Conservation (phyloP, 108 stramenopile species). For the Nitzschia sp. region DNA sequence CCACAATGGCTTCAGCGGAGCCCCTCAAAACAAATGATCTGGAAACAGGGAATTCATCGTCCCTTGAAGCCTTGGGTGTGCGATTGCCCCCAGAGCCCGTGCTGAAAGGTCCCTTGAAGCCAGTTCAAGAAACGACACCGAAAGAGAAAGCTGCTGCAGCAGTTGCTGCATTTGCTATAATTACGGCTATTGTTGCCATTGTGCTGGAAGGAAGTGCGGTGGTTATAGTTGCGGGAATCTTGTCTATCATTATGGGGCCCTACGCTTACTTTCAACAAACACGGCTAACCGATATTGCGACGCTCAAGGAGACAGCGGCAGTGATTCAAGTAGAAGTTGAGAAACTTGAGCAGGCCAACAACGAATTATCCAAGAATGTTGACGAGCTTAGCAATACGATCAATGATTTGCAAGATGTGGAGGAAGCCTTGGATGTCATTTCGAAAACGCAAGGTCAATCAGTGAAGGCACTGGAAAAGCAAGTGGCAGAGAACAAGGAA, state of each 20-base stretch:
- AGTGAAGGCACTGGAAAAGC: conserved; percentile 56
- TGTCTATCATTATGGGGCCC: conserved; percentile 63
- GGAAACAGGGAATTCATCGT: conserved; percentile 4
- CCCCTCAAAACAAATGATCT: conserved; percentile 3
- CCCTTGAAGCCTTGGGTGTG: conserved; percentile 22
- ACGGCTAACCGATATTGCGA: conserved; percentile 66
- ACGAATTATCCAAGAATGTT: conserved; percentile 48
- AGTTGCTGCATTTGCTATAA: conserved; percentile 53
- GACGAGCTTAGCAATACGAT: conserved; percentile 62
- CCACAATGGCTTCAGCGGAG: conserved; percentile 15
- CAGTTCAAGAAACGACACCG: conserved; percentile 53
- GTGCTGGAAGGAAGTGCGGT: conserved; percentile 45
- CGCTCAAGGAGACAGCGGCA: conserved; percentile 63
- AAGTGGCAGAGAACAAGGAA: conserved; percentile 66
- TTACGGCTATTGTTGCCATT: conserved; percentile 59
- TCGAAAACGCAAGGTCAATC: conserved; percentile 67
- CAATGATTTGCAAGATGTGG: conserved; percentile 64
- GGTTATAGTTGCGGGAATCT: conserved; percentile 58
- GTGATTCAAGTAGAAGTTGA: conserved; percentile 60
- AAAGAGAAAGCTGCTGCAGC: conserved; percentile 51
- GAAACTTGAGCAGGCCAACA: conserved; percentile 56
- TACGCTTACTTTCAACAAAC: conserved; percentile 79
- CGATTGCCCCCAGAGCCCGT: conserved; percentile 30
- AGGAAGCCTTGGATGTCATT: conserved; percentile 68
- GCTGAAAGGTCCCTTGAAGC: conserved; percentile 47